phyloP scores from a whole-genome alignment of 306 rosid genomes.

The Bauhinia variegata region DNA sequence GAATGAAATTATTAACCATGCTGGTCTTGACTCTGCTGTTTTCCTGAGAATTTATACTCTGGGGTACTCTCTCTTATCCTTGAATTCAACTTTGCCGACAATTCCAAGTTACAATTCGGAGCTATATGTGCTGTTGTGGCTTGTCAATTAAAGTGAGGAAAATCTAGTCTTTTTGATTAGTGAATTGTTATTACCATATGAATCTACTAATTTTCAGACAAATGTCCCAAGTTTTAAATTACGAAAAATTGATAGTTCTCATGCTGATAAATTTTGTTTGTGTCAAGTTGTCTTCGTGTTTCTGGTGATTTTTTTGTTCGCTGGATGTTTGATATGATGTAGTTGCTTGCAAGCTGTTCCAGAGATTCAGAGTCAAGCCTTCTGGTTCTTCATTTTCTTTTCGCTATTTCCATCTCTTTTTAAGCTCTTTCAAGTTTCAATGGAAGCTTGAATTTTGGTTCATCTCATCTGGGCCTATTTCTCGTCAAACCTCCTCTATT shows the following conservation, averaged over 20 bases:
- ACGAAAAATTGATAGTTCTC: background rate
- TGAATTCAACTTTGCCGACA: background rate
- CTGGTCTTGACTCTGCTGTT: slow-evolving; percentile 97
- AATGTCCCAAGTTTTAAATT: background rate
- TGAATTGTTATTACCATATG: slow-evolving; percentile 13
- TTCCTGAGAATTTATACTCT: slow-evolving; percentile 88
- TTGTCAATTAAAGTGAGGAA: background rate
- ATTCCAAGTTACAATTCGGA: slow-evolving; percentile 11
- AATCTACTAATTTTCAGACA: background rate
- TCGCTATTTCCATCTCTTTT: slow-evolving; percentile 36
- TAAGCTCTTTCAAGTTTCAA: background rate
- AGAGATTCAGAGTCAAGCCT: slow-evolving; percentile 25
- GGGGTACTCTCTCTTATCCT: slow-evolving; percentile 55
- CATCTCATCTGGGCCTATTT: slow-evolving; percentile 19
- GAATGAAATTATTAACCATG: slow-evolving; percentile 77
- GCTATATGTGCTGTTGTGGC: background rate
- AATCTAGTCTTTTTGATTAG: background rate
- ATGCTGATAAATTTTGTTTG: slow-evolving; percentile 9
- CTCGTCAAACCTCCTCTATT: slow-evolving; percentile 13
- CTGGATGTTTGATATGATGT: slow-evolving; percentile 15
- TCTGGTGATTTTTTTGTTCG: slow-evolving; percentile 23
- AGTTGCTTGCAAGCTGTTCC: slow-evolving; percentile 5
- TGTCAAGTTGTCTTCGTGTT: slow-evolving; percentile 2
- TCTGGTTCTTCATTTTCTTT: slow-evolving; percentile 43
- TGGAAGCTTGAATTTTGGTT: background rate